A percentile compares a stretch with the other conserved stretches of the same genome.
phyloP scores from a whole-genome alignment of 495 filamentous ascomycete species.

The Trypethelium eluteriae region DNA sequence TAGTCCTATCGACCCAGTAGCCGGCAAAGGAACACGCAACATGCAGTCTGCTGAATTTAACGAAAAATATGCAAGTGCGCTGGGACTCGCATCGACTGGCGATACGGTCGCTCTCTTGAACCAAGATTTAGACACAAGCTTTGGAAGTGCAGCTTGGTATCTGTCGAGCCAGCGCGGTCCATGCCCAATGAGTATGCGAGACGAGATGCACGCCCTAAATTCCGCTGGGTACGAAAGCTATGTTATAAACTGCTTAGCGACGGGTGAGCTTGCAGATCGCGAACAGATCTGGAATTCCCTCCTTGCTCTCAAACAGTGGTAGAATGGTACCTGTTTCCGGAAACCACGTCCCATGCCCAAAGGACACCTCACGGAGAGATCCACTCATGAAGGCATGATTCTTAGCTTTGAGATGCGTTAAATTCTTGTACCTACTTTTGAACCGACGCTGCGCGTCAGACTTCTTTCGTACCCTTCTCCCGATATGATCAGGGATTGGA shows the following conservation, averaged over 20 bases:
- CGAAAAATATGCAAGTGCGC: constrained; percentile 48
- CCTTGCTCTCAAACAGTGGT: constrained; percentile 7
- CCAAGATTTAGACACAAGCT: constrained; percentile 53
- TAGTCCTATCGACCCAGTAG: constrained; percentile 38
- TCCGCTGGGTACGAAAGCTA: neutral
- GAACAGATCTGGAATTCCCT: neutral
- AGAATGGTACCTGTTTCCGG: neutral
- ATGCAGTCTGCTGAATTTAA: constrained; percentile 63
- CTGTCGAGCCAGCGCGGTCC: constrained; percentile 44
- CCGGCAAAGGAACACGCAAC: constrained; percentile 72
- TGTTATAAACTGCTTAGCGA: neutral
- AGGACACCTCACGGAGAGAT: neutral
- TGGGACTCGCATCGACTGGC: constrained; percentile 36
- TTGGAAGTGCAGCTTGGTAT: constrained; percentile 71
- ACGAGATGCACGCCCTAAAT: neutral
- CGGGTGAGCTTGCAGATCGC: constrained; percentile 4
- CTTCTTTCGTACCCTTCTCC: neutral
- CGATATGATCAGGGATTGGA: neutral
- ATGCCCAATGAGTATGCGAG: constrained; percentile 42
- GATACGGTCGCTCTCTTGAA: constrained; percentile 51
- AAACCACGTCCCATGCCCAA: neutral
- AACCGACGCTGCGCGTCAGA: neutral
- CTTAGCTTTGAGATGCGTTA: neutral
- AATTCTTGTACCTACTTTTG: constrained; percentile 6
- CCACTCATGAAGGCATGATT: neutral